Base-by-base conservation (phyloP, 1,284 basidiomycete species). In the Cystobasidium sp. region DNA sequence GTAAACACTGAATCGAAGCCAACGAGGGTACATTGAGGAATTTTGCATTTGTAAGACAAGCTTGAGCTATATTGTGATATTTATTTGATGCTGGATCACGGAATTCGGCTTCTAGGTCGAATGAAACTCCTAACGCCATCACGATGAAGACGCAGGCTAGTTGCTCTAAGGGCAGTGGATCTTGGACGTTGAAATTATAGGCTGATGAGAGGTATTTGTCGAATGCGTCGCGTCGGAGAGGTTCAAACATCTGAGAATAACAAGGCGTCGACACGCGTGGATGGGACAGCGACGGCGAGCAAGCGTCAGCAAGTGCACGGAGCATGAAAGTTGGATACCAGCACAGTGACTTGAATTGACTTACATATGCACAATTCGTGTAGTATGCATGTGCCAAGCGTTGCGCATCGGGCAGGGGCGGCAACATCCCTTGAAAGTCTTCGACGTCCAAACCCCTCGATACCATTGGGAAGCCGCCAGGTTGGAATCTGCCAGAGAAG, bases 101-200 rank as follows among this genome's bases (percentile, higher is more conserved):
- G 12, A 68, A 80, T 6, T 79, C 78, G 3, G 47, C 41, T 39
- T 67, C 49, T 0, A 77, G 76, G 53, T 81, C 79, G 73, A 81
- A 80, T 16, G 79, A 72, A 8, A 71, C 44, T 18, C 79, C 80
- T 55, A 81, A 77, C 0, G 78, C 74, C 31, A 81, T 65, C 39
- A 81, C 52, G 49, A 79, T 75, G 70, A 79, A 79, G 59, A 81
- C 70, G 41, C 78, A 75, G 18, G 79, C 78, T 39, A 82, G 75
- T 49, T 77, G 75, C 6, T 76, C 63, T n/a, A 75, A 68, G 6
- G 70, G 56, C 20, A 65, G 20, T 43, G 56, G 62, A 41, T 74
- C 63, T 6, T 73, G 67, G 7, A 75, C 58, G 20, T 65, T 61
- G 4, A 74, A 63, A 1, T 61, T 58, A 44, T 64, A 76, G 0